phyloP scores from a whole-genome alignment of 306 rosid genomes.

The Medicago ruthenica region DNA sequence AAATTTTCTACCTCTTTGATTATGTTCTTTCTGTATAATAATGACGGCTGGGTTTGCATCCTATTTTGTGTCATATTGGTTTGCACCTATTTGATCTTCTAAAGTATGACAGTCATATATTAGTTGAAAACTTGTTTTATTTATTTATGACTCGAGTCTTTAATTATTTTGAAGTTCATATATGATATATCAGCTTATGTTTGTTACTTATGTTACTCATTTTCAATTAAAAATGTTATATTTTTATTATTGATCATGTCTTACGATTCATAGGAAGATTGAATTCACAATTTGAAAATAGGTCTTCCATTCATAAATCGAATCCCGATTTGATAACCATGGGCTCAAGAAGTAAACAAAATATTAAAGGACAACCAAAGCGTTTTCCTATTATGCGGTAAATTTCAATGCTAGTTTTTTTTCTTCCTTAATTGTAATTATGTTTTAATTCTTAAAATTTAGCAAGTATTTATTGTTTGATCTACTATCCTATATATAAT shows the following conservation, averaged over 20 bases:
- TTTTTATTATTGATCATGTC: not conserved
- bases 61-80: constrained; percentile 14
- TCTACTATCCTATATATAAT: not conserved
- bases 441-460: constrained; percentile 23
- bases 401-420: constrained; percentile 3
- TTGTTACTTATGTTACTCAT: constrained; percentile 11
- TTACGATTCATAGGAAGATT: constrained; percentile 4
- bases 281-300: constrained; percentile 9
- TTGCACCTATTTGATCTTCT: not conserved
- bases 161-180: constrained; percentile 4
- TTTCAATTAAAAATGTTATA: not conserved
- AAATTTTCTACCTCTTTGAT: constrained; percentile 10
- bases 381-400: constrained; percentile 21
- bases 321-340: constrained; percentile 21
- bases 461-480: constrained; percentile 28
- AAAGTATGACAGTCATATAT: not conserved
- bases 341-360: constrained; percentile 32
- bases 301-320: constrained; percentile 19
- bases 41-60: not conserved
- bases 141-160: not conserved
- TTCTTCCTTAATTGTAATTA: not conserved
- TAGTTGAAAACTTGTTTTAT: constrained; percentile 7
- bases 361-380: constrained; percentile 21
- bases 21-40: constrained; percentile 18
- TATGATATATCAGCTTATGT: not conserved